phyloP scores from a whole-genome alignment of 805 yeast species.

The Metschnikowia koreensis region DNA sequence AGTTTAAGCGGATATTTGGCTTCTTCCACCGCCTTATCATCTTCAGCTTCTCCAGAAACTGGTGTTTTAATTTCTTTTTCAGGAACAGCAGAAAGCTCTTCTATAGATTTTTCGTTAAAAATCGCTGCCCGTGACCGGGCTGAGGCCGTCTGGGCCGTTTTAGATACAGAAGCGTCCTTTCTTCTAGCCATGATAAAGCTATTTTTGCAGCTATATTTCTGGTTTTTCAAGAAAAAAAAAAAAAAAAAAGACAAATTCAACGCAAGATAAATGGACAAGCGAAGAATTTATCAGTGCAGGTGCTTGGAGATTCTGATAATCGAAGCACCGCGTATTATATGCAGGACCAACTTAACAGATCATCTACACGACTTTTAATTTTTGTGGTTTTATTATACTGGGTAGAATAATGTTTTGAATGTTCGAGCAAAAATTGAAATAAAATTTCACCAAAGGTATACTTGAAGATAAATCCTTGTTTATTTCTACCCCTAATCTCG shows the following conservation, averaged over 20 bases:
- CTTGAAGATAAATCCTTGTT: not conserved
- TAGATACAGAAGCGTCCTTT: constrained; percentile 10
- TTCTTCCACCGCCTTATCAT: constrained; percentile 7
- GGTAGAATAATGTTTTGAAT: too few species aligned
- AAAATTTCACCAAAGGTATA: too few species aligned
- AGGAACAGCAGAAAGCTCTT: not conserved
- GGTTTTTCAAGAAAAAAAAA: not conserved
- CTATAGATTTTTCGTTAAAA: constrained; percentile 10
- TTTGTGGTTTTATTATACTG: too few species aligned
- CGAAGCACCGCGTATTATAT: not conserved
- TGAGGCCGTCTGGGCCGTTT: constrained; percentile 11
- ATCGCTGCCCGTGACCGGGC: constrained; percentile 19
- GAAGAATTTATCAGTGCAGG: not conserved
- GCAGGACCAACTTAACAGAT: not conserved
- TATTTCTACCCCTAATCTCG: not conserved
- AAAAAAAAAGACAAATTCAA: constrained; percentile 2
- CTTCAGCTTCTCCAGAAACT: constrained; percentile 1
- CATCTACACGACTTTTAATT: not conserved
- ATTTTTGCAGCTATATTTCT: not conserved
- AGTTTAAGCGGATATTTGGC: constrained; percentile 15
- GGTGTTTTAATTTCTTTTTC: not conserved
- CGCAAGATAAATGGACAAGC: not conserved
- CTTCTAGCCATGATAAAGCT: constrained; percentile 16
- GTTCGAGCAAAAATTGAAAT: too few species aligned
- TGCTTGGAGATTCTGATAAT: not conserved